These are phyloP conservation scores for Rosa hybrid DNA, from an alignment of 331 rosid genomes.

Conservation along the genomic window DNA sequence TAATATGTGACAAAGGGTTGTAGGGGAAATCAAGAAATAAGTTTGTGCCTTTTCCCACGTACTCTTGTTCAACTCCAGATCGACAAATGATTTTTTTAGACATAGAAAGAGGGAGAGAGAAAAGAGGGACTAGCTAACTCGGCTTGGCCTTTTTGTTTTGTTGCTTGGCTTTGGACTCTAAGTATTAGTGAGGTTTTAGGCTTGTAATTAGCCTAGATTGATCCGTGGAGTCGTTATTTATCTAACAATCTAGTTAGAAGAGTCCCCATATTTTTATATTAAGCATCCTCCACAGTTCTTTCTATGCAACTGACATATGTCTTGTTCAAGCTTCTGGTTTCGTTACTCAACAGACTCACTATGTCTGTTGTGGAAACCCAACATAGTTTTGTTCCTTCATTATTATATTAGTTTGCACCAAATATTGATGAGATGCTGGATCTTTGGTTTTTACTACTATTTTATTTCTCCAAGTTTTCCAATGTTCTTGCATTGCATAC, in stretches of 20 bases:
- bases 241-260: background rate
- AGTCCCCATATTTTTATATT: background rate
- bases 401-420: background rate
- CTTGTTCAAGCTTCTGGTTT: background rate
- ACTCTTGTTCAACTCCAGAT: background rate
- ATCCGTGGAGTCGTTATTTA: slow-evolving; percentile 12
- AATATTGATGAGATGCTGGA: background rate
- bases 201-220: slow-evolving; percentile 1
- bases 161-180: background rate
- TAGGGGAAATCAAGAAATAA: slow-evolving; percentile 16
- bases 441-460: background rate
- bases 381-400: background rate
- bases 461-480: background rate
- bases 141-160: slow-evolving; percentile 6
- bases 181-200: background rate
- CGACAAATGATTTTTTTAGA: background rate
- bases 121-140: background rate
- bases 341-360: slow-evolving; percentile 6
- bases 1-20: background rate
- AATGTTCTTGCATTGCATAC: background rate
- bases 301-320: slow-evolving; percentile 11
- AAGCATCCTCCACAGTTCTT: background rate
- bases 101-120: background rate
- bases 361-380: background rate
- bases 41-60: background rate